Base-by-base conservation (phyloP, 2,329 filamentous ascomycete species). In the Aspergillus neotritici region DNA sequence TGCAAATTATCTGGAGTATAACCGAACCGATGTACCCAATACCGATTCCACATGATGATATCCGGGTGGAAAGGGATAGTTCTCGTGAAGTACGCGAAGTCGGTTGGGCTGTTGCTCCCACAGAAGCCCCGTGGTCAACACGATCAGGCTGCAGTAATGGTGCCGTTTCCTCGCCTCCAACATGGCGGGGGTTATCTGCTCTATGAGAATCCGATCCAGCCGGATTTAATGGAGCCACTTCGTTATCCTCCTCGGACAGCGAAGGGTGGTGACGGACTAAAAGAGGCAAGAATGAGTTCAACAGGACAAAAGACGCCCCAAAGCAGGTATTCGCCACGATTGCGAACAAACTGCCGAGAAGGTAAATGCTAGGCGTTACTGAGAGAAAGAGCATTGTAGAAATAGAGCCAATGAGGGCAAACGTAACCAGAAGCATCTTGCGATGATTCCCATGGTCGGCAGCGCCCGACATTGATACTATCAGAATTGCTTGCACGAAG, bases 391-490 rank as follows among this genome's bases (percentile, higher is more conserved):
- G 72, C 87, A 97, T 96, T 36, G 90, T 94, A 21, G 84, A 78
- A 35, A 86, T 67, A 53, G 89, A 85, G 33, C 93, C 93, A 15
- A 83, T 71, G 64, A 87, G 85, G 25, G 86, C 93, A 64, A 97
- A 97, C n/a, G 69, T 73, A 13, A 97, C 73, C 14, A 98, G 75
- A 14, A 98, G 78, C 41, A 82, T 85, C 74, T 97, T 98, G 47
- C 93, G 83, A 70, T 90, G 93, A 54, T 80, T 84, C 50, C 93
- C 93, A 67, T 97, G 91, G 64, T 98, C 93, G 44, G 93, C 93
- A 6, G 91, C 90, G 43, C 87, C 93, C 60, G 89, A 95, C 75
- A 98, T 95, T 60, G 89, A 94, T 51, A 98, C 88, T 34, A 98
- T 94, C 25, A 97, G 71, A 21, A 97, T 68, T 1, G 90, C 86